Percentiles rank a stretch among this genome's conserved stretches.
These are phyloP conservation scores for Prunus mira DNA, from an alignment of 306 rosid species.

Conservation along the genomic window DNA sequence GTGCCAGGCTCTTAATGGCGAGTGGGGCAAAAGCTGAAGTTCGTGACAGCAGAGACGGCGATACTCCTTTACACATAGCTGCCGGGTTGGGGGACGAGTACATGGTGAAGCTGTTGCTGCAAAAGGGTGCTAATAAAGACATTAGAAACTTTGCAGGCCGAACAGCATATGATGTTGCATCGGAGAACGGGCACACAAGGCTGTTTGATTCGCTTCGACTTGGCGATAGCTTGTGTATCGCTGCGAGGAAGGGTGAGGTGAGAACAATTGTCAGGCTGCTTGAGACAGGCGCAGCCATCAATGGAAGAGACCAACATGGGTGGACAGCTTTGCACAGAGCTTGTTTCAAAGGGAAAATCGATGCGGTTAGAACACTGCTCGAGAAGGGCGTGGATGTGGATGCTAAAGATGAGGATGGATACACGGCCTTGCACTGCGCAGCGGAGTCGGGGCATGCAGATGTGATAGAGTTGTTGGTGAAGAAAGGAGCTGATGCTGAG, in stretches of 20 bases:
- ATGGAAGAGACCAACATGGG: slow-evolving; percentile 70
- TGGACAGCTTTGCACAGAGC: slow-evolving; percentile 88
- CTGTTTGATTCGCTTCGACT: slow-evolving; percentile 60
- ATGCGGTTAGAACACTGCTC: slow-evolving; percentile 40
- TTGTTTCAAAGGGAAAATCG: slow-evolving; percentile 58
- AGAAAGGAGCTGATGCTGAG: slow-evolving; percentile 72
- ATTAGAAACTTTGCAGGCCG: slow-evolving; percentile 49
- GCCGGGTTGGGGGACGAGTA: slow-evolving; percentile 66
- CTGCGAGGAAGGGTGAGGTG: slow-evolving; percentile 67
- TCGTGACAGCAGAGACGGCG: slow-evolving; percentile 43
- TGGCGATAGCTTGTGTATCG: slow-evolving; percentile 60
- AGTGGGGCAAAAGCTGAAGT: slow-evolving; percentile 49
- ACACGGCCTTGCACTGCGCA: slow-evolving; percentile 76
- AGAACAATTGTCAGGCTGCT: slow-evolving; percentile 51
- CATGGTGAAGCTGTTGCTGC: slow-evolving; percentile 62
- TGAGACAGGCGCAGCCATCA: slow-evolving; percentile 52
- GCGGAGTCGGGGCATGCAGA: slow-evolving; percentile 67
- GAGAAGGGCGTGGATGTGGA: slow-evolving; percentile 64
- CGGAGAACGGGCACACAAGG: slow-evolving; percentile 49
- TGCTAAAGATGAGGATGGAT: slow-evolving; percentile 75
- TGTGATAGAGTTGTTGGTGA: slow-evolving; percentile 57
- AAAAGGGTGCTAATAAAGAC: slow-evolving; percentile 65
- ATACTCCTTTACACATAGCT: slow-evolving; percentile 65
- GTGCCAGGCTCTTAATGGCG: slow-evolving; percentile 57
- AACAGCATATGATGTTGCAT: slow-evolving; percentile 60